Conservation (phyloP, 768 basidiomycete species). For the Hericium erinaceus region DNA sequence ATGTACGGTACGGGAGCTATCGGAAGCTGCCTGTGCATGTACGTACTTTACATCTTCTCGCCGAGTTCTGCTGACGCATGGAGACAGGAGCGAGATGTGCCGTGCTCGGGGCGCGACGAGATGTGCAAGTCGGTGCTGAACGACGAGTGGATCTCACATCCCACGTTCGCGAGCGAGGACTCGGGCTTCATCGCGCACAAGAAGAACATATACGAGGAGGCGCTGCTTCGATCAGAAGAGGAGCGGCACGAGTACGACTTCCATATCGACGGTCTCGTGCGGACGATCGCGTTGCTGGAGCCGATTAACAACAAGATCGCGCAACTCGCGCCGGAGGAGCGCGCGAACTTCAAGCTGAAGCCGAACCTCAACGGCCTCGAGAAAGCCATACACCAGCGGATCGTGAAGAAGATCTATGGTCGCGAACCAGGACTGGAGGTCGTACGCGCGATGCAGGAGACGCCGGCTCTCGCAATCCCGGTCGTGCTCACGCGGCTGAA, state of each 20-base stretch:
- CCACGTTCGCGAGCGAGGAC: slow-evolving; percentile 91
- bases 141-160: slow-evolving; percentile 98
- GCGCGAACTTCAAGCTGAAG: slow-evolving; percentile 75
- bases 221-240: slow-evolving; percentile 91
- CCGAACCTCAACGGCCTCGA: slow-evolving; percentile 75
- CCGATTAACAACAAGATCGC: slow-evolving; percentile 85
- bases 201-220: slow-evolving; percentile 96
- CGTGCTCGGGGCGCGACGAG: slow-evolving; percentile 92
- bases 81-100: slow-evolving; percentile 70
- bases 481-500: slow-evolving; percentile 84
- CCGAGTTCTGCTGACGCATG: background rate
- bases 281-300: slow-evolving; percentile 86
- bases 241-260: slow-evolving; percentile 99
- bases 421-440: slow-evolving; percentile 76
- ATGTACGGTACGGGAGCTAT: slow-evolving; percentile 81
- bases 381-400: slow-evolving; percentile 86
- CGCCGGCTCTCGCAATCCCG: slow-evolving; percentile 80
- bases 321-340: slow-evolving; percentile 70
- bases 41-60: slow-evolving; percentile 24
- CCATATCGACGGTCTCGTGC: slow-evolving; percentile 90
- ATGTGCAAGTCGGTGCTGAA: slow-evolving; percentile 96
- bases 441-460: slow-evolving; percentile 85
- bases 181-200: slow-evolving; percentile 83
- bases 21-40: slow-evolving; percentile 73
- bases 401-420: slow-evolving; percentile 97